Evolutionary conservation across 306 rosid species (phyloP).

Genomic region (Inga leiocalycina): DNA sequence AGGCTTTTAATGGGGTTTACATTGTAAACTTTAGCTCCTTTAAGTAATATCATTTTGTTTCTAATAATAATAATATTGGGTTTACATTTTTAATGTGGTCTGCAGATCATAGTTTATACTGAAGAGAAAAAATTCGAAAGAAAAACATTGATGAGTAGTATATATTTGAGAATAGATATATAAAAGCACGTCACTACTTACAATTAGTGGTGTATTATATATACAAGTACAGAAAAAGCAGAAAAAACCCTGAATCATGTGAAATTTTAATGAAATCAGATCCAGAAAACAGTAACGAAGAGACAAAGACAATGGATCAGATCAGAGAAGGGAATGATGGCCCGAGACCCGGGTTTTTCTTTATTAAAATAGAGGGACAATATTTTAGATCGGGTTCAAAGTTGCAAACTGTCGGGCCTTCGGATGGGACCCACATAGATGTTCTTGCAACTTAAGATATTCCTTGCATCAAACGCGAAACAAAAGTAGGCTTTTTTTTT

Average conservation of each 20-base stretch:
- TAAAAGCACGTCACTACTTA: background rate
- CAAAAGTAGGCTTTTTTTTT: no score
- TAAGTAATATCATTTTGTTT: no score
- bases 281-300: background rate
- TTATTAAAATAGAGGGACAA: background rate
- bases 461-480: background rate
- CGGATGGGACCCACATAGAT: background rate
- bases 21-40: no score
- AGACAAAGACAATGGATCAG: background rate
- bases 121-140: background rate
- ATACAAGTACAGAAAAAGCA: background rate
- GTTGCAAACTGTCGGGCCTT: background rate
- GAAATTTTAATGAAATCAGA: conserved; percentile 8
- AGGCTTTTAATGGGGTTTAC: background rate
- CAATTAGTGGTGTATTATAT: background rate
- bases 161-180: background rate
- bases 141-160: background rate
- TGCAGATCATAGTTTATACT: background rate
- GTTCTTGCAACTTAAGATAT: no score
- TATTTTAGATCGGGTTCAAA: background rate
- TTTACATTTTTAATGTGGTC: background rate
- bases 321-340: conserved; percentile 4
- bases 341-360: background rate
- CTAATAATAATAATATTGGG: no score
- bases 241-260: background rate